Evolutionary conservation across 1,284 basidiomycete genomes (phyloP).

Genomic region (Amylostereum chailletii): DNA sequence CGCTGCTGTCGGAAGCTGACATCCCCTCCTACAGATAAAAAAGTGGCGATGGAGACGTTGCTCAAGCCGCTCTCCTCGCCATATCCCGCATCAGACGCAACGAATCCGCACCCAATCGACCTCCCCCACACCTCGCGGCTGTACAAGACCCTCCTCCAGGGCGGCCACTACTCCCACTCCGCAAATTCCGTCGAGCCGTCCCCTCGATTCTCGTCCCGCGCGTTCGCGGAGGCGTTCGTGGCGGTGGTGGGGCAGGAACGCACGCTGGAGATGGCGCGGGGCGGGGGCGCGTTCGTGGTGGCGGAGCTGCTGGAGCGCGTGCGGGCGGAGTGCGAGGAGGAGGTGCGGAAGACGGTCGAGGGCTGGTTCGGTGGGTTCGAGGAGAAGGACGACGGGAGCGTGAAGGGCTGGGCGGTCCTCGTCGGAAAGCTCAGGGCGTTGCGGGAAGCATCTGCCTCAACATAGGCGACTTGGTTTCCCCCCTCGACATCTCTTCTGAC

Average conservation of each 20-base stretch:
- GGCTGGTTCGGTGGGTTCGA: slow-evolving; percentile 38
- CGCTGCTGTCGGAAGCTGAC: slow-evolving; percentile 4
- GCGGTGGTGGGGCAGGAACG: slow-evolving; percentile 46
- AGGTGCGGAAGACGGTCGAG: slow-evolving; percentile 22
- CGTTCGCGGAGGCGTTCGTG: slow-evolving; percentile 55
- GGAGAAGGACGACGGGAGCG: slow-evolving; percentile 18
- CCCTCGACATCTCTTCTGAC: too few species aligned
- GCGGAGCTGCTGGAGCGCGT: slow-evolving; percentile 70
- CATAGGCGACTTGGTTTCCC: too few species aligned
- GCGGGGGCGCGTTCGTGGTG: slow-evolving; percentile 70
- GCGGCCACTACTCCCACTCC: slow-evolving; percentile 75
- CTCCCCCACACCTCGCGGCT: slow-evolving; percentile 72
- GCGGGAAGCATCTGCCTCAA: neutral
- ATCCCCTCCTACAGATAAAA: slow-evolving; percentile 50
- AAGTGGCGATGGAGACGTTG: slow-evolving; percentile 49
- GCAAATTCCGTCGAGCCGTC: slow-evolving; percentile 42
- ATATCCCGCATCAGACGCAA: slow-evolving; percentile 43
- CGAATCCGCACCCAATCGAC: slow-evolving; percentile 60
- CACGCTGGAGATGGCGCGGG: slow-evolving; percentile 51
- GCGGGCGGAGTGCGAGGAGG: slow-evolving; percentile 28
- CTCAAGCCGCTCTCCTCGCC: slow-evolving; percentile 43
- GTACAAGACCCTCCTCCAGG: slow-evolving; percentile 82
- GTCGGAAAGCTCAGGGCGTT: slow-evolving; percentile 16
- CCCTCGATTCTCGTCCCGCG: slow-evolving; percentile 40
- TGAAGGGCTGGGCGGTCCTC: slow-evolving; percentile 15